phyloP scores from a whole-genome alignment of 768 basidiomycete species.

The Rhizopogon vulgaris region DNA sequence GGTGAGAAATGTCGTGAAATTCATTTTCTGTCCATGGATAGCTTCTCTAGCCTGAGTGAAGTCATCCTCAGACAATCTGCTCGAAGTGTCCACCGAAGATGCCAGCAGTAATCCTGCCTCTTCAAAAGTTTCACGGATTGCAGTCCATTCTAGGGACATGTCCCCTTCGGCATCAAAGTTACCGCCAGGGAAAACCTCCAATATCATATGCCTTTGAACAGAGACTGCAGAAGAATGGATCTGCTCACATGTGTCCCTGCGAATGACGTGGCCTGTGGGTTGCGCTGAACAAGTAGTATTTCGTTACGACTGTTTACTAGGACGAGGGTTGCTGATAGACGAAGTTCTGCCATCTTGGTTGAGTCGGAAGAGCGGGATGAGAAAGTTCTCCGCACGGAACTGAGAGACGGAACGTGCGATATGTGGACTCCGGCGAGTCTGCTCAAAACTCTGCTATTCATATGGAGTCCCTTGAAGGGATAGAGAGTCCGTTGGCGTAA shows the following conservation, averaged over 20 bases:
- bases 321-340: conserved; percentile 63
- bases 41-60: conserved; percentile 50
- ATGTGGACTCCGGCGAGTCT: neutral
- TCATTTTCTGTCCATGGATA: conserved; percentile 46
- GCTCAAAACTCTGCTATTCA: neutral
- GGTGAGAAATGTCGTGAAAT: conserved; percentile 49
- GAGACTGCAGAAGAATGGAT: neutral
- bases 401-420: neutral
- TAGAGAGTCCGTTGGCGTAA: neutral
- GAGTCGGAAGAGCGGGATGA: neutral
- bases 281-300: conserved; percentile 63
- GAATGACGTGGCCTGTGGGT: conserved; percentile 57
- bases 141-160: conserved; percentile 48
- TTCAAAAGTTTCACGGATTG: conserved; percentile 73
- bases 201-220: conserved; percentile 1
- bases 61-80: conserved; percentile 24
- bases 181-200: conserved; percentile 73
- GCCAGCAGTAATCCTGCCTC: conserved; percentile 63
- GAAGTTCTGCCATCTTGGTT: conserved; percentile 25
- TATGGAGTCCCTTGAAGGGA: too few species aligned
- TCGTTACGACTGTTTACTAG: conserved; percentile 63
- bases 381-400: neutral
- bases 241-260: conserved; percentile 58
- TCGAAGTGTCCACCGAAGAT: conserved; percentile 27
- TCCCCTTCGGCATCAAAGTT: conserved; percentile 62